Evolutionary conservation across 768 basidiomycete genomes (phyloP), one percentile per base, ranked within the genome.

Genomic region (Glaciozyma antarctica): DNA sequence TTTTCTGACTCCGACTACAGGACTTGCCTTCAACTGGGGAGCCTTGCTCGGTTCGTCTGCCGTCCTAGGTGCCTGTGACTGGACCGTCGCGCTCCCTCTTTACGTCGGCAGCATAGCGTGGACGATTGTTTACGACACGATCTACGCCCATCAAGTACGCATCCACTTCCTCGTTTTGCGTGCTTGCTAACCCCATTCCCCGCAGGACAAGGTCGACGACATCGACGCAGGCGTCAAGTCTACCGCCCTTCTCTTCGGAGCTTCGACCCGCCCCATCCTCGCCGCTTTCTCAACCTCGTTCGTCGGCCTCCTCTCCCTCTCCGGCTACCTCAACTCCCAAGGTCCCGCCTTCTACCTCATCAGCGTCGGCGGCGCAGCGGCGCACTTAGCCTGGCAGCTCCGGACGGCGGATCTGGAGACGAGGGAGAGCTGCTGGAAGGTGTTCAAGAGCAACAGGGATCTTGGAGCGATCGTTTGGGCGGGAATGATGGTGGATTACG

Each of bases 1-100:
- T 1, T 28, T 43, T 51, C 22, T n/a, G 56, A 73, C 24, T 24
- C n/a, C 1, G 22, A 2, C 2, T 17, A 9, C 16, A 93, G 92
- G 93, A 15, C 81, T 98, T 54, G 86, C 93, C 0, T 99, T 93
- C 77, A 98, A 97, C 77, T 99, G 94, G 94, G 95, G 95, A 22
- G 85, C 90, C 1, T 77, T 99, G 2, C 83, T 98, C 22, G 95
- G 95, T 28, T 97, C 93, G 88, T 93, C 95, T 5, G 93, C 95
- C 3, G 85, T 98, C 6, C 83, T 87, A 1, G 90, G 89, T 2
- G 72, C 81, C 2, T 85, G 86, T 4, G 80, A 94, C 73, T 94
- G 90, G 92, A 75, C 75, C 16, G 83, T 93, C 49, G 89, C 88
- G 51, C 77, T 88, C 13, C 90, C 95, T 3, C 81, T 99, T 17